Evolutionary conservation across 1,284 basidiomycete species (phyloP), one percentile per base, ranked within the genome.

Genomic region (Lentinula novae-zelandiae): DNA sequence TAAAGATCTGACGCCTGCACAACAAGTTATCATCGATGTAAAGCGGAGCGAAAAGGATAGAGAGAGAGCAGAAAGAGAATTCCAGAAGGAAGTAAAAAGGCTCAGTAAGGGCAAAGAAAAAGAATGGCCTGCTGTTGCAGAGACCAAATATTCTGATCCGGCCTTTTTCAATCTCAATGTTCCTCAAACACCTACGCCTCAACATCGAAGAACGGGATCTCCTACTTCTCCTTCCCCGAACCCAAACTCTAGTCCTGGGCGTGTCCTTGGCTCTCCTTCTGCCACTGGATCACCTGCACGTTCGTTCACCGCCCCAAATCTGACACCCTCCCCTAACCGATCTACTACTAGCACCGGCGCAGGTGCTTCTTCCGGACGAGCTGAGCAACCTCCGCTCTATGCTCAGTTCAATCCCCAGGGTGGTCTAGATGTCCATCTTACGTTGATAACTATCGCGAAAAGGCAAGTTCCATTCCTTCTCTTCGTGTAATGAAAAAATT

Each of bases 1-100:
- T 7, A 81, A 80, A 66, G 88, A 90, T 79, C 79, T 91, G 17
- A 92, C 90, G 0, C 90, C 91, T 5, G 90, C 90, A 0, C 90
- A 92, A 68, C 88, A 90, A 67, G 79, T 92, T 60, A 85, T 91
- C 46, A 78, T 82, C 58, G 90, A 92, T 10, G 77, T 87, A 17
- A 89, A 91, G 67, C 76, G 80, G 22, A 79, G 82, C 57, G 85
- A 88, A 54, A 86, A 87, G 71, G 84, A 86, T 76, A 76, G 70
- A 76, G 82, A 81, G 57, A 79, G 76, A 62, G 80, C 80, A 31
- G 78, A 78, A 60, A 79, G 81, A 31, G 58, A 55, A 39, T 38
- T 27, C 12, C 15, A 42, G 17, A 64, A 60, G 54, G 49, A 42
- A 57, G 39, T 42, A 53, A 64, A 57, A 44, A 57, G 46, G 54